Conservation (phyloP, 805 yeast genomes). For the Brettanomyces bruxellensis region DNA sequence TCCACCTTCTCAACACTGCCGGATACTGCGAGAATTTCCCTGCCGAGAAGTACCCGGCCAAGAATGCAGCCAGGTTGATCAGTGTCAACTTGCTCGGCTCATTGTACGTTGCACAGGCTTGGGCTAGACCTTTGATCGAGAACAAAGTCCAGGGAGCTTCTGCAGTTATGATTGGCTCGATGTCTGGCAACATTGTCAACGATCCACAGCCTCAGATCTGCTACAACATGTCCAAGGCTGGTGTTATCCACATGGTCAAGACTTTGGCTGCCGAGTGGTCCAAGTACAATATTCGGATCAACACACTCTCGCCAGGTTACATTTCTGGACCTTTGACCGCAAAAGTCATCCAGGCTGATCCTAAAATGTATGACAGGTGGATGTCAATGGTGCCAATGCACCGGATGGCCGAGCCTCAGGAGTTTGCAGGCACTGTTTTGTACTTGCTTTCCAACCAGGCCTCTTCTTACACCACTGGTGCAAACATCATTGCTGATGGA, state of each 20-base stretch:
- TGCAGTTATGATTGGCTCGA: conserved; percentile 63
- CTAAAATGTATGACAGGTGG: conserved; percentile 61
- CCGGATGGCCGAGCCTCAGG: conserved; percentile 81
- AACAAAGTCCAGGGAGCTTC: conserved; percentile 48
- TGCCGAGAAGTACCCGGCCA: conserved; percentile 68
- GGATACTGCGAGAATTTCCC: conserved; percentile 78
- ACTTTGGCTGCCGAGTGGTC: conserved; percentile 82
- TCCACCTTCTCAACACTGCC: conserved; percentile 68
- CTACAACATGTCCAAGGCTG: conserved; percentile 82
- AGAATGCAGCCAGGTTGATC: conserved; percentile 57
- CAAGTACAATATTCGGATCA: conserved; percentile 62
- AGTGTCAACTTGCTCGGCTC: conserved; percentile 71
- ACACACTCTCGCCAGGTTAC: conserved; percentile 74
- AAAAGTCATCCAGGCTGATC: conserved; percentile 53
- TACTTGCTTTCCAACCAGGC: conserved; percentile 67
- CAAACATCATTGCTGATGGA: conserved; percentile 76
- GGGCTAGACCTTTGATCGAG: conserved; percentile 58
- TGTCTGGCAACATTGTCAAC: conserved; percentile 71
- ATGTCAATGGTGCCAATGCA: conserved; percentile 64
- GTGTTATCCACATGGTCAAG: conserved; percentile 71
- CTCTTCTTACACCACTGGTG: conserved; percentile 75
- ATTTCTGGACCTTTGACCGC: conserved; percentile 71
- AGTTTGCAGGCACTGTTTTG: conserved; percentile 67
- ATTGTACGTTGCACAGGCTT: conserved; percentile 61
- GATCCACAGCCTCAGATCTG: conserved; percentile 75